phyloP scores from a whole-genome alignment of 2,329 filamentous ascomycete species.

The Furcasterigmium sp. region DNA sequence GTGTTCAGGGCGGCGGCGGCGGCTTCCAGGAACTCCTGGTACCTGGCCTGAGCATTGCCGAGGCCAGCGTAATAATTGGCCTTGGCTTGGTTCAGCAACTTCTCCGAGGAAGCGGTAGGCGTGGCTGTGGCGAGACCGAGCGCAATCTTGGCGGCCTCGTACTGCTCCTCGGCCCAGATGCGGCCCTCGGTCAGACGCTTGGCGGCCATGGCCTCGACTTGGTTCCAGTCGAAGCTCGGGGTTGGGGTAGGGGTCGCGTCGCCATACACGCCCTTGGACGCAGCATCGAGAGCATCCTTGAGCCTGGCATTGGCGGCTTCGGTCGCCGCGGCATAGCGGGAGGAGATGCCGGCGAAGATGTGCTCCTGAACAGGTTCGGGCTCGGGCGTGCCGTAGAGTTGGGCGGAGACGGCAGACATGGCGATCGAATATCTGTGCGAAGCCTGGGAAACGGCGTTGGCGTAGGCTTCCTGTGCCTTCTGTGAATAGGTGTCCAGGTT shows the following conservation, averaged over 20 bases:
- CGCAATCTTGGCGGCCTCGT: constrained; percentile 61
- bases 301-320: constrained; percentile 56
- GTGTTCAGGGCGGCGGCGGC: constrained; percentile 65
- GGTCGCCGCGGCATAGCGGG: constrained; percentile 62
- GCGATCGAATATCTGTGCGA: constrained; percentile 65
- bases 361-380: constrained; percentile 57
- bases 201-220: constrained; percentile 60
- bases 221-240: constrained; percentile 39
- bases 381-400: constrained; percentile 64
- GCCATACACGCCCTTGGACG: constrained; percentile 44
- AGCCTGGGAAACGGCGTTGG: constrained; percentile 58
- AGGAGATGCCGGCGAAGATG: constrained; percentile 63
- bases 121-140: constrained; percentile 59
- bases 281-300: constrained; percentile 48
- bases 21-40: constrained; percentile 67
- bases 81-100: constrained; percentile 56
- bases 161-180: constrained; percentile 64
- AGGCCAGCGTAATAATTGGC: constrained; percentile 72
- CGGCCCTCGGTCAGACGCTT: constrained; percentile 67
- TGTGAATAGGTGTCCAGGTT: constrained; percentile 29
- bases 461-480: constrained; percentile 54
- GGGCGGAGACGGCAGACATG: constrained; percentile 59
- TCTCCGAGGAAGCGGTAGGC: constrained; percentile 46
- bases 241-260: constrained; percentile 36
- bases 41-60: constrained; percentile 72